Evolutionary conservation across 2,329 filamentous ascomycete genomes (phyloP).

Genomic region (Thielaviopsis punctulata): DNA sequence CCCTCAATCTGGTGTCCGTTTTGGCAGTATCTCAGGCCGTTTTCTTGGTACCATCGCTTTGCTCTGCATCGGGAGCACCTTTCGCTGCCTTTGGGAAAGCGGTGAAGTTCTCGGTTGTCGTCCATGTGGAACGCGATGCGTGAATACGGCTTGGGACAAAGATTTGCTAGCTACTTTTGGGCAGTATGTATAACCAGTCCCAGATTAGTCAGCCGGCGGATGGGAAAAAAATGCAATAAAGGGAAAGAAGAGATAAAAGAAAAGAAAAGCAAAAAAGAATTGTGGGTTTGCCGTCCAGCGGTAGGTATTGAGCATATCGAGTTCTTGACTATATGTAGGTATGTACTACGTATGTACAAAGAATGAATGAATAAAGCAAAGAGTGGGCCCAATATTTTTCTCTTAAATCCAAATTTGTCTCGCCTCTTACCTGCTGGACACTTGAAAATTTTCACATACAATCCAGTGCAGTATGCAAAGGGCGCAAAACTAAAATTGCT

Average conservation of each 20-base stretch:
- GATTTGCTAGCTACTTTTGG: neutral
- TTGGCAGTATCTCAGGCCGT: slow-evolving; percentile 62
- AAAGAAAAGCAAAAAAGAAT: neutral
- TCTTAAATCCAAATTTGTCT: neutral
- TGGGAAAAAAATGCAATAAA: neutral
- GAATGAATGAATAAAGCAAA: neutral
- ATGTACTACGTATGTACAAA: too few species aligned
- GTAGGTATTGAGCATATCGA: neutral
- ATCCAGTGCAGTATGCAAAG: too few species aligned
- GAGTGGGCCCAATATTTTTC: neutral
- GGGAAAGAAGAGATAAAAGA: neutral
- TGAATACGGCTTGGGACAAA: neutral
- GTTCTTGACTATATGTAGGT: neutral
- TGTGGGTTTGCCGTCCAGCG: neutral
- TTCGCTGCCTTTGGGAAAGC: slow-evolving; percentile 33
- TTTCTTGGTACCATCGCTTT: slow-evolving; percentile 53
- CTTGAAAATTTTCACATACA: neutral
- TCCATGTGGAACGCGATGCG: slow-evolving; percentile 19
- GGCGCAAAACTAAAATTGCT: too few species aligned
- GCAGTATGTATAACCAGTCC: neutral
- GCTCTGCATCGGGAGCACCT: slow-evolving; percentile 51
- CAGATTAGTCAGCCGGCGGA: neutral
- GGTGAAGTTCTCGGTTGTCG: slow-evolving; percentile 25
- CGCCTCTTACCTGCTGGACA: too few species aligned
- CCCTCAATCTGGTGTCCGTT: slow-evolving; percentile 69